Evolutionary conservation across 345 rosid species (phyloP).

Genomic region (Lepidium didymum): DNA sequence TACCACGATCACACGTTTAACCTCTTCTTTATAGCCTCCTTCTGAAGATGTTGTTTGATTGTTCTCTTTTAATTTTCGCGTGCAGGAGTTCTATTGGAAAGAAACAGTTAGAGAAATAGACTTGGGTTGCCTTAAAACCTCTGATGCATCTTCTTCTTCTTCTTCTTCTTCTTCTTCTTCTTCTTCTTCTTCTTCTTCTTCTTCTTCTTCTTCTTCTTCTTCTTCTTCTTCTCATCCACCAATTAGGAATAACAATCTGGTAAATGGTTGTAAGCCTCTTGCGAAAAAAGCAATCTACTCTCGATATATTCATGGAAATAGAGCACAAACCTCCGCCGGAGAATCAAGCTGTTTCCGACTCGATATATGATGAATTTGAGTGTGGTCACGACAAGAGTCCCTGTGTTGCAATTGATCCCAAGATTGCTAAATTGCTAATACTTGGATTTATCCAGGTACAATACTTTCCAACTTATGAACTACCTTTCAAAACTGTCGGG

Average conservation of each 20-base stretch:
- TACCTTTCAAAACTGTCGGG: too few species aligned
- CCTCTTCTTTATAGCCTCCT: too few species aligned
- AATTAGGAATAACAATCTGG: neutral
- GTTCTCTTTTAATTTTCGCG: neutral
- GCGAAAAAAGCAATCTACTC: constrained; percentile 57
- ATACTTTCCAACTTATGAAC: too few species aligned
- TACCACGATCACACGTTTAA: too few species aligned
- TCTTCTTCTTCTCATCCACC: neutral
- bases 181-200: too few species aligned
- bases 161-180: too few species aligned
- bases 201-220: too few species aligned
- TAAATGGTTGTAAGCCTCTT: constrained; percentile 12
- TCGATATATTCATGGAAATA: constrained; percentile 51
- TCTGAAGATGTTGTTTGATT: neutral
- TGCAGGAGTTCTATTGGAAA: constrained; percentile 86
- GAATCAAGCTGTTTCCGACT: constrained; percentile 6
- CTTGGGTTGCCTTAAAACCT: constrained; percentile 47
- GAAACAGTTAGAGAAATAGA: constrained; percentile 84
- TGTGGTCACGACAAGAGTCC: constrained; percentile 25
- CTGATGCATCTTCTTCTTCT: too few species aligned
- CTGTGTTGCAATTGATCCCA: constrained; percentile 51
- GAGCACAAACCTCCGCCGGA: constrained; percentile 6
- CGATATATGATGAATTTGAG: neutral
- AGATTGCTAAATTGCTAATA: too few species aligned
- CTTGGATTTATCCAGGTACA: too few species aligned